Percentiles rank a stretch among this genome's conserved stretches.
phyloP scores from a whole-genome alignment of 2,329 filamentous ascomycete species.

The Penicillium janthinellum region DNA sequence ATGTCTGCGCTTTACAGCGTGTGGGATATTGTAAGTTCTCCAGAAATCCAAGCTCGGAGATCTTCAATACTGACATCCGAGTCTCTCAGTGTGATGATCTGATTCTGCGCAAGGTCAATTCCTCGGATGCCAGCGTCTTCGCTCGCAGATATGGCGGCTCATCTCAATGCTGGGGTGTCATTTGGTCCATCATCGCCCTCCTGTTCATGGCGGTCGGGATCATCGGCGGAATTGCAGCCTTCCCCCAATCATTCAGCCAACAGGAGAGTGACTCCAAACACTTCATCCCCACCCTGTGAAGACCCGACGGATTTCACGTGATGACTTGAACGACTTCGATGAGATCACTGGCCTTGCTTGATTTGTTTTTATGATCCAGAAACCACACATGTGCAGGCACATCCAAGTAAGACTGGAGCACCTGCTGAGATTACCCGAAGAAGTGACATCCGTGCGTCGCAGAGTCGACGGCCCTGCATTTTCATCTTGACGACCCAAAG shows the following conservation, averaged over 20 bases:
- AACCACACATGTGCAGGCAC: not conserved
- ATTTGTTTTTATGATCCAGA: not conserved
- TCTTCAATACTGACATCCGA: not conserved
- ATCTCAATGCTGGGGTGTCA: slow-evolving; percentile 77
- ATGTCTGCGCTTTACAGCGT: slow-evolving; percentile 80
- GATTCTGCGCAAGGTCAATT: slow-evolving; percentile 78
- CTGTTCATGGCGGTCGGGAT: slow-evolving; percentile 73
- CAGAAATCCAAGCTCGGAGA: not conserved
- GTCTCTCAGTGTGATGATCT: slow-evolving; percentile 68
- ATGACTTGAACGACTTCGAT: not conserved
- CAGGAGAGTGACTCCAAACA: slow-evolving; percentile 69
- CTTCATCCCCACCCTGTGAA: slow-evolving; percentile 58
- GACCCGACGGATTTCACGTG: not conserved
- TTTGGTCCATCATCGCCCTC: slow-evolving; percentile 74
- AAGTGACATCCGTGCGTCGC: too few relatives aligned
- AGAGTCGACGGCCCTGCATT: too few relatives aligned
- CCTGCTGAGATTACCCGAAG: too few relatives aligned
- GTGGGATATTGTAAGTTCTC: slow-evolving; percentile 69
- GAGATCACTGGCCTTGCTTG: not conserved
- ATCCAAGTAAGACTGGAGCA: not conserved
- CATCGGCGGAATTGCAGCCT: slow-evolving; percentile 74
- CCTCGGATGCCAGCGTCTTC: slow-evolving; percentile 77
- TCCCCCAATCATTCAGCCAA: slow-evolving; percentile 68
- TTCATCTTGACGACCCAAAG: too few relatives aligned
- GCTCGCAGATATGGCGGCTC: slow-evolving; percentile 76